phyloP scores from a whole-genome alignment of 257 asterid species.

The Lantana camara region DNA sequence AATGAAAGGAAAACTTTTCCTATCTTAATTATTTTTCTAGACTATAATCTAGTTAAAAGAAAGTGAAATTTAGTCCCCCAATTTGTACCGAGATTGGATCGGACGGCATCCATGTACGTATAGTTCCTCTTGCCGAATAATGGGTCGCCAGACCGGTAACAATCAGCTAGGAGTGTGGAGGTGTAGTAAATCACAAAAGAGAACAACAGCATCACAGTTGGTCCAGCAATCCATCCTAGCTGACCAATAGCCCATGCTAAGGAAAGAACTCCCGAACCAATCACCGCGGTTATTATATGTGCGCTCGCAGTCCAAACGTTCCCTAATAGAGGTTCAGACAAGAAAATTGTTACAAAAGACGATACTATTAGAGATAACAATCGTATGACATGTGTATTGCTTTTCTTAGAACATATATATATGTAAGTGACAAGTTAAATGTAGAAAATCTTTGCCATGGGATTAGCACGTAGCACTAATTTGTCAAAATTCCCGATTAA shows the following conservation, averaged over 20 bases:
- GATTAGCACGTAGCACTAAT: too few relatives aligned
- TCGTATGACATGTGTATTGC: too few relatives aligned
- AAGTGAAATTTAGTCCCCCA: too few relatives aligned
- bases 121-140: slow-evolving; percentile 60
- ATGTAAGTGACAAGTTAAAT: too few relatives aligned
- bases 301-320: slow-evolving; percentile 67
- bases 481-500: too few relatives aligned
- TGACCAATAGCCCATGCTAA: slow-evolving; percentile 66
- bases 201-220: slow-evolving; percentile 57
- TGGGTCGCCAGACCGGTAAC: slow-evolving; percentile 59
- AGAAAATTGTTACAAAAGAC: neutral
- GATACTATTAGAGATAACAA: too few relatives aligned
- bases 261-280: slow-evolving; percentile 64
- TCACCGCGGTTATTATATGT: slow-evolving; percentile 61
- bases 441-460: too few relatives aligned
- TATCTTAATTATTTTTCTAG: too few relatives aligned
- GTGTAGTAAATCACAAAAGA: slow-evolving; percentile 57
- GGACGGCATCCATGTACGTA: slow-evolving; percentile 65
- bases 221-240: slow-evolving; percentile 68
- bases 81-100: slow-evolving; percentile 50
- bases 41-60: too few relatives aligned
- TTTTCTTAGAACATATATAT: too few relatives aligned
- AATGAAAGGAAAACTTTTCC: too few relatives aligned
- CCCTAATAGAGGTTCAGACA: slow-evolving; percentile 27
- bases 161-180: slow-evolving; percentile 58